A percentile compares a stretch with the other conserved stretches of the same genome.
Conservation (phyloP, 768 basidiomycete genomes). For the Serendipita sp. region DNA sequence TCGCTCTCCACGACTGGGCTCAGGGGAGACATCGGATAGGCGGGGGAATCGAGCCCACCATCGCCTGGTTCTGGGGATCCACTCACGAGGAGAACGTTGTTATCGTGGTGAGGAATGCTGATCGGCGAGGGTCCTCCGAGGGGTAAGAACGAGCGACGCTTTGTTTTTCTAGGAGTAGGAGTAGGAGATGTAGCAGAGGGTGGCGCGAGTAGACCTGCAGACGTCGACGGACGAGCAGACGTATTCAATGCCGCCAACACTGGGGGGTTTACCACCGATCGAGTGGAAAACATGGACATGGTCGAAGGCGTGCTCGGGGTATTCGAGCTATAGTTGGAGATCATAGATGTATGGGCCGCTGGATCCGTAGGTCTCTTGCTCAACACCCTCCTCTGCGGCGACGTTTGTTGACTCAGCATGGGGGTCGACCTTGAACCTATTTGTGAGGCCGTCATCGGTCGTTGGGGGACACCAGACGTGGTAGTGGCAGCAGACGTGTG, state of each 20-base stretch:
- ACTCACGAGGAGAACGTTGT: conserved; percentile 32
- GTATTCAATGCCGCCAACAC: neutral
- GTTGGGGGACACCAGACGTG: neutral
- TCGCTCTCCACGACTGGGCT: neutral
- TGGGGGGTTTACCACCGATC: neutral
- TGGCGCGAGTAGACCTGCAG: conserved; percentile 26
- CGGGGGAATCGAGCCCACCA: neutral
- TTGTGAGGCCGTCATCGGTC: conserved; percentile 3
- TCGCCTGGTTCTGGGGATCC: neutral
- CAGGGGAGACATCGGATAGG: neutral
- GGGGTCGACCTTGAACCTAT: neutral
- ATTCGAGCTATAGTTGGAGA: neutral
- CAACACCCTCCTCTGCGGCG: neutral
- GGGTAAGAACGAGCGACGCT: conserved; percentile 79
- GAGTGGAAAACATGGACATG: neutral
- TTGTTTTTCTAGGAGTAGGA: conserved; percentile 23
- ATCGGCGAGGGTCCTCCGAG: conserved; percentile 51
- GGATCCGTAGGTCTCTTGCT: conserved; percentile 2
- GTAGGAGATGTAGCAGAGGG: conserved; percentile 25
- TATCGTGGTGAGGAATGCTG: conserved; percentile 28
- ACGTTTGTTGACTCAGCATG: neutral
- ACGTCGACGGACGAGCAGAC: neutral
- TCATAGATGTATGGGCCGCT: neutral
- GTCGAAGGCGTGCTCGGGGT: neutral
- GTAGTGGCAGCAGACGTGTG: neutral